Evolutionary conservation across 805 yeast genomes (phyloP).

Genomic region (Hanseniaspora occidentalis): DNA sequence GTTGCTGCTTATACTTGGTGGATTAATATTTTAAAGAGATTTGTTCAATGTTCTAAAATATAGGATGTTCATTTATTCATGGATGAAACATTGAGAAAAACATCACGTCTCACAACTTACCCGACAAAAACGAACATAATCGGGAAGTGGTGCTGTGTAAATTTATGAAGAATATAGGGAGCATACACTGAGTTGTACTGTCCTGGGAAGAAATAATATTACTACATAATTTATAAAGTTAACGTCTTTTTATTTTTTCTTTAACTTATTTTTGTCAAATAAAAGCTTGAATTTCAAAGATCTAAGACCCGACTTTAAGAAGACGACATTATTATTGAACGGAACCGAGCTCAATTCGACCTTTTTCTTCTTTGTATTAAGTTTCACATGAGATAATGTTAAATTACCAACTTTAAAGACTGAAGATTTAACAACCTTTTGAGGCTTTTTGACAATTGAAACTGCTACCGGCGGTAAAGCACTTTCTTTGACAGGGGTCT

Average conservation of each 20-base stretch:
- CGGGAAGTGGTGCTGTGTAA: too few relatives aligned
- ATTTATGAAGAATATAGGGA: too few relatives aligned
- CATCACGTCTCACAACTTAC: too few relatives aligned
- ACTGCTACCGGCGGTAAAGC: neutral
- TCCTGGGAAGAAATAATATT: too few relatives aligned
- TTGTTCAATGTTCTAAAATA: too few relatives aligned
- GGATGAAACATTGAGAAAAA: too few relatives aligned
- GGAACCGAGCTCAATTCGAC: slow-evolving; percentile 31
- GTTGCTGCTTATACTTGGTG: too few relatives aligned
- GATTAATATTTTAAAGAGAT: too few relatives aligned
- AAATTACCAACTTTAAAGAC: slow-evolving; percentile 3
- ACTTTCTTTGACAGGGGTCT: neutral
- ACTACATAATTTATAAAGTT: neutral
- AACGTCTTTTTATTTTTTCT: slow-evolving; percentile 2
- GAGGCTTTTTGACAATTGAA: neutral
- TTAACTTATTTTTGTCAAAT: slow-evolving; percentile 4
- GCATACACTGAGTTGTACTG: too few relatives aligned
- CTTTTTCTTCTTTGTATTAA: neutral
- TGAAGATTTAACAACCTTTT: slow-evolving; percentile 1
- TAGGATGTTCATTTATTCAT: too few relatives aligned
- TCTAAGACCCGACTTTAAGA: slow-evolving; percentile 19
- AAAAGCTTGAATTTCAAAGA: slow-evolving; percentile 19
- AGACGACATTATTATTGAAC: slow-evolving; percentile 19
- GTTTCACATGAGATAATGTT: slow-evolving; percentile 4
- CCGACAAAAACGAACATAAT: too few relatives aligned